Percentiles rank a stretch among this genome's conserved stretches.
These are phyloP conservation scores for Apiospora sp. DNA, from an alignment of 2,329 filamentous ascomycete species.

Conservation along the genomic window DNA sequence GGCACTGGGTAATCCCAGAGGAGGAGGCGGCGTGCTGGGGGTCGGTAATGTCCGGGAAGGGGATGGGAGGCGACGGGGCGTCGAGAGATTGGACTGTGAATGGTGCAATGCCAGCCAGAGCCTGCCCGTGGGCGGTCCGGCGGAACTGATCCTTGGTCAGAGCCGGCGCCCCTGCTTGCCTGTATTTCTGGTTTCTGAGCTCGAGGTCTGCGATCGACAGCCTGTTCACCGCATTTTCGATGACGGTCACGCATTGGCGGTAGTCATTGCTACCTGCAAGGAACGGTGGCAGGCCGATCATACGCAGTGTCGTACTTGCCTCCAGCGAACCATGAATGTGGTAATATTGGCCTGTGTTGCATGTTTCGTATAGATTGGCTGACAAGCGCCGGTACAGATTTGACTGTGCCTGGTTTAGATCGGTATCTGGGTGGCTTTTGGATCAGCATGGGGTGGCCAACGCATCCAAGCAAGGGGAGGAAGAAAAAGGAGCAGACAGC, in stretches of 20 bases:
- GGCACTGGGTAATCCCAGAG: constrained; percentile 44
- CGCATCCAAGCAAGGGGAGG: constrained; percentile 34
- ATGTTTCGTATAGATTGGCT: constrained; percentile 75
- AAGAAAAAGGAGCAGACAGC: constrained; percentile 34
- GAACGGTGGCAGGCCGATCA: constrained; percentile 72
- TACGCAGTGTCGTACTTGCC: constrained; percentile 71
- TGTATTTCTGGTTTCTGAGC: constrained; percentile 59
- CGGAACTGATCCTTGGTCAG: constrained; percentile 67
- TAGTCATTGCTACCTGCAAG: constrained; percentile 69
- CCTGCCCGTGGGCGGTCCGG: constrained; percentile 60
- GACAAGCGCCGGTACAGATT: constrained; percentile 75
- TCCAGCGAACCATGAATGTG: constrained; percentile 80
- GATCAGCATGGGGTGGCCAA: constrained; percentile 24
- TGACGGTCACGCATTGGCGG: constrained; percentile 63
- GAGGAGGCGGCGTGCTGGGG: constrained; percentile 38
- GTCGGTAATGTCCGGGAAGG: constrained; percentile 44
- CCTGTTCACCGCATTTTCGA: constrained; percentile 64
- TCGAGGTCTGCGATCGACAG: constrained; percentile 66
- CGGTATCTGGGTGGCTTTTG: constrained; percentile 65
- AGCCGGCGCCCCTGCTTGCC: constrained; percentile 67
- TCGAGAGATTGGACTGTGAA: constrained; percentile 62
- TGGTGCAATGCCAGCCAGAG: constrained; percentile 50
- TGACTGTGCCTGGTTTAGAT: constrained; percentile 74
- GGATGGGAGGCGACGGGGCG: constrained; percentile 54
- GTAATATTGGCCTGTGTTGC: constrained; percentile 71